Base-by-base conservation (phyloP, 1,139 yeast species). In the Suhomyces taliae region DNA sequence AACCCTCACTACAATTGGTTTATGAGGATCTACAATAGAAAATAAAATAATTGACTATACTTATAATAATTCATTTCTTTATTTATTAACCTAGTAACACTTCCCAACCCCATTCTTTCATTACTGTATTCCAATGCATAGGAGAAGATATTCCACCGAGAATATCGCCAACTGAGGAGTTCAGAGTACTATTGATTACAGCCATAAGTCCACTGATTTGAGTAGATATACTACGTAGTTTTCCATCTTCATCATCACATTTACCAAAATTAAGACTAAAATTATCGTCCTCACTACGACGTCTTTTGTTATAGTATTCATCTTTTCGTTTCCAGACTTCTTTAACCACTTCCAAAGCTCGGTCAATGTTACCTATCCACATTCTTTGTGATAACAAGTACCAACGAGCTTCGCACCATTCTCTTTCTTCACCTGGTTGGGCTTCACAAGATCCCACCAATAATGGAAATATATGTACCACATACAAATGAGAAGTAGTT, bases 101-200 rank as follows among this genome's bases (percentile, higher is more conserved):
- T 59, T 84, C 88, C 88, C 89, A 83, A 0, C 84, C 83, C 89
- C 89, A 83, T 54, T 83, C 88, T 54, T 79, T 78, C 88, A 83
- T 84, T 10, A 84, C 81, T 0, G 78, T 67, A 45, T 82, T 79
- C 90, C 90, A 84, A 60, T 83, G 88, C n/a, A 82, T 66, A 63
- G 77, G 72, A 31, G 82, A 75, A 45, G 71, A 69, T 37, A 82
- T 69, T 1, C 79, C 77, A 38, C 71, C 74, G n/a, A 59, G 59
- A 27, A 62, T 55, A 37, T 68, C 73, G 15, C 70, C 72, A n/a
- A 65, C 50, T 5, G 65, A 61, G 24, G 62, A 62, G 11, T 55
- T 59, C 7, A 53, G 59, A 12, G 66, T 68, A 27, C 62, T 64
- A 47, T 65, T 70, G 15, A 69, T 64, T 34, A 71, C 76, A 27